Conservation (phyloP, 1,139 yeast genomes). For the Meyerozyma smithsonii region DNA sequence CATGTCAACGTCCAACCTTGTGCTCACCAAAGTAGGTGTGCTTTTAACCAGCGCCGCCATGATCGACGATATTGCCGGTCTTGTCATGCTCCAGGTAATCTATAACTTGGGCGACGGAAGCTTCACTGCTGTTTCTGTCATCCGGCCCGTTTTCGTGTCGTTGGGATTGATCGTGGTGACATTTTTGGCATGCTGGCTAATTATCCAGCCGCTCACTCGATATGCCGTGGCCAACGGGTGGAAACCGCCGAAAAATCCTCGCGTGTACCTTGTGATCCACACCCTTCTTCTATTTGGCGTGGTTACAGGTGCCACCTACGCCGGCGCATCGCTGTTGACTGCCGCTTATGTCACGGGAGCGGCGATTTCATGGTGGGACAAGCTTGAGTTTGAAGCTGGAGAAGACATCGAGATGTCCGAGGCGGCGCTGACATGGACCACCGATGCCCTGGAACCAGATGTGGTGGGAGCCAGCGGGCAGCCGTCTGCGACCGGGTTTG, state of each 20-base stretch:
- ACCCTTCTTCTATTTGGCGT: neutral
- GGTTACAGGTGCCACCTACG: slow-evolving; percentile 1
- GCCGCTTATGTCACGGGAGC: slow-evolving; percentile 2
- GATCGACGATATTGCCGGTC: slow-evolving; percentile 1
- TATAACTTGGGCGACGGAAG: neutral
- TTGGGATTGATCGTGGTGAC: neutral
- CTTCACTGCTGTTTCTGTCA: neutral
- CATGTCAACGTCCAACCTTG: neutral
- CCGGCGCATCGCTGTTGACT: slow-evolving; percentile 2
- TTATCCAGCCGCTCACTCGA: neutral
- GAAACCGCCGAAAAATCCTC: neutral
- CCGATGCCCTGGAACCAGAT: too few species aligned
- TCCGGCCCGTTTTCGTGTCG: neutral
- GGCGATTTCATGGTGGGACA: slow-evolving; percentile 2
- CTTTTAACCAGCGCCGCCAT: neutral
- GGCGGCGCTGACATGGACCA: neutral
- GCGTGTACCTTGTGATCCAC: neutral
- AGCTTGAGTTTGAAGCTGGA: neutral
- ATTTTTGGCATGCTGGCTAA: neutral
- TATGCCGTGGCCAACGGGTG: neutral
- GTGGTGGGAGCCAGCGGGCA: too few species aligned
- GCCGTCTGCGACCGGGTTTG: neutral
- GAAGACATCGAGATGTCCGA: neutral
- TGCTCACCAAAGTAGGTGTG: neutral
- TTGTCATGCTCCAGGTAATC: slow-evolving; percentile 2